Evolutionary conservation across 1,139 yeast genomes (phyloP).

Genomic region (Candida sojae): DNA sequence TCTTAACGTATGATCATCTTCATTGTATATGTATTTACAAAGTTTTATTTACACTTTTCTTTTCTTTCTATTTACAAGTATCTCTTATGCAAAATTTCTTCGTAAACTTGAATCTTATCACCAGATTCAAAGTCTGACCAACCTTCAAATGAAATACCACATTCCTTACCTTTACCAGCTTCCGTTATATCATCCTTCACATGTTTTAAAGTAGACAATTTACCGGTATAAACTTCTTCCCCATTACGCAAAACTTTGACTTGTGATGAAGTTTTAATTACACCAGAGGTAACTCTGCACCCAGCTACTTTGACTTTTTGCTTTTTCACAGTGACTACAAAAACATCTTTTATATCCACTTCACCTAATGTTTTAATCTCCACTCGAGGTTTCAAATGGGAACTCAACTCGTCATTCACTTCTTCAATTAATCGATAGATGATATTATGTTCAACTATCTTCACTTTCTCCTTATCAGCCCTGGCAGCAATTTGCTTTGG

Average conservation of each 20-base stretch:
- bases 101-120: slow-evolving; percentile 74
- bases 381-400: slow-evolving; percentile 63
- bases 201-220: slow-evolving; percentile 73
- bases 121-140: slow-evolving; percentile 78
- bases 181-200: slow-evolving; percentile 79
- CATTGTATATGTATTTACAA: neutral
- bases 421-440: slow-evolving; percentile 88
- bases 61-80: slow-evolving; percentile 46
- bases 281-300: slow-evolving; percentile 77
- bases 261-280: slow-evolving; percentile 55
- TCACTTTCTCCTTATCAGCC: slow-evolving; percentile 64
- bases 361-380: slow-evolving; percentile 72
- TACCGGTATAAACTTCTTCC: slow-evolving; percentile 64
- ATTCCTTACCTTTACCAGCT: slow-evolving; percentile 83
- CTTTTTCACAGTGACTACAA: slow-evolving; percentile 60
- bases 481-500: slow-evolving; percentile 64
- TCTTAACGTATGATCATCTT: no score
- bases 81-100: slow-evolving; percentile 68
- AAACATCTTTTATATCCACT: slow-evolving; percentile 69
- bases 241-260: slow-evolving; percentile 66
- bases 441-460: slow-evolving; percentile 67
- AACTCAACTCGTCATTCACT: slow-evolving; percentile 66
- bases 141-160: slow-evolving; percentile 76
- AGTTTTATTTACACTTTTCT: neutral
- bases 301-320: slow-evolving; percentile 76